Evolutionary conservation across 371 early-diverging fungal genomes (phyloP).

Genomic region (Vairimorpha necatrix): DNA sequence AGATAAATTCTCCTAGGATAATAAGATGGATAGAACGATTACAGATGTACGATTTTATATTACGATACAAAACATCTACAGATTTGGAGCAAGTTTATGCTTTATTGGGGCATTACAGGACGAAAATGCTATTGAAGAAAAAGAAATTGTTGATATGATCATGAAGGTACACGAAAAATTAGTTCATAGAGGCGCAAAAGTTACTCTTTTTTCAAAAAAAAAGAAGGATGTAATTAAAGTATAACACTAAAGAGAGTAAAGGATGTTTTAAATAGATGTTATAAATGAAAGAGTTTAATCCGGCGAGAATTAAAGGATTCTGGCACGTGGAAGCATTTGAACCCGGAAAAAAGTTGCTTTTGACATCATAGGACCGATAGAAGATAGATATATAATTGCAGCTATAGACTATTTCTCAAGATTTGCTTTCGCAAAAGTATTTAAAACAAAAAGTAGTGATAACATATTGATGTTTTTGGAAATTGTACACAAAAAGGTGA

Average conservation of each 20-base stretch:
- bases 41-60: slow-evolving; percentile 20
- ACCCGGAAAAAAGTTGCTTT: neutral
- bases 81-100: neutral
- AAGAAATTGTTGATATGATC: neutral
- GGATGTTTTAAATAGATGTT: neutral
- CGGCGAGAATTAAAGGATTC: neutral
- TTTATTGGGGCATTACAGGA: neutral
- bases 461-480: too few species aligned
- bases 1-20: slow-evolving; percentile 5
- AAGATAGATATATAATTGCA: neutral
- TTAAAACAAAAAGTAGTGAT: too few species aligned
- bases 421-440: too few species aligned
- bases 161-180: neutral
- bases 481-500: too few species aligned
- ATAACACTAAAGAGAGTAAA: neutral
- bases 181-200: neutral
- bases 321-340: neutral
- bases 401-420: too few species aligned
- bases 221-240: too few species aligned
- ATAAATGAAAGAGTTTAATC: neutral
- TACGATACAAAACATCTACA: slow-evolving; percentile 23
- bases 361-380: slow-evolving; percentile 2
- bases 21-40: slow-evolving; percentile 36
- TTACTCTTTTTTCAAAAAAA: neutral
- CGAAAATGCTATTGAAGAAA: neutral